phyloP scores from a whole-genome alignment of 331 rosid species.

The Ulmus americana region DNA sequence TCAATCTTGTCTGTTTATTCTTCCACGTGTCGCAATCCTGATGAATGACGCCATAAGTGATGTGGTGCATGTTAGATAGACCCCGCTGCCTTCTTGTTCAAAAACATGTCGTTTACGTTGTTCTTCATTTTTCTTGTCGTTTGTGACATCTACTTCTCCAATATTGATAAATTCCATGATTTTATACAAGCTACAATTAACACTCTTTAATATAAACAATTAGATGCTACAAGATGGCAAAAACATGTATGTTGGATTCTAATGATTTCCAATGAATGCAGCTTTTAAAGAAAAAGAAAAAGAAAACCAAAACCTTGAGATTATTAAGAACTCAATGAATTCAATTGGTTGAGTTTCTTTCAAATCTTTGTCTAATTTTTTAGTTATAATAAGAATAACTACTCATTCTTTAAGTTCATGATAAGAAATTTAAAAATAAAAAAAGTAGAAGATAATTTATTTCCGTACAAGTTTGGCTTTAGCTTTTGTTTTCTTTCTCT shows the following conservation, averaged over 20 bases:
- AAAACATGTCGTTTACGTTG: too few species aligned
- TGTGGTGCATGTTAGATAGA: too few species aligned
- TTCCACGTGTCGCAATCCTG: too few species aligned
- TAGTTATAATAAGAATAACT: not conserved
- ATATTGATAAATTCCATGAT: too few species aligned
- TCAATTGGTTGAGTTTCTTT: slow-evolving; percentile 9
- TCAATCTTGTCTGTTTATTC: too few species aligned
- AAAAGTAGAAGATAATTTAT: not conserved
- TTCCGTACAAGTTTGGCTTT: not conserved
- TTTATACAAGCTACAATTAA: too few species aligned
- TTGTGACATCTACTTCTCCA: too few species aligned
- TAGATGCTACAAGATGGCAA: slow-evolving; percentile 19
- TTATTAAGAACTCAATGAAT: not conserved
- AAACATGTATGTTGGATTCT: slow-evolving; percentile 13
- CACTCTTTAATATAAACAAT: not conserved
- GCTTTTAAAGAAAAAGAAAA: not conserved
- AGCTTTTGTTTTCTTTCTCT: not conserved
- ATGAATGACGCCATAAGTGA: too few species aligned
- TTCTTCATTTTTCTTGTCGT: too few species aligned
- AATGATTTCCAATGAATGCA: slow-evolving; percentile 13
- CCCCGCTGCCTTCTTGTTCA: too few species aligned
- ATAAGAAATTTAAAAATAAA: not conserved
- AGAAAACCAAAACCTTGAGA: not conserved
- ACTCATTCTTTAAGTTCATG: not conserved
- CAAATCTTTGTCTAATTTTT: not conserved